Base-by-base conservation (phyloP, 768 basidiomycete genomes). In the Xerocomellus intermedius region DNA sequence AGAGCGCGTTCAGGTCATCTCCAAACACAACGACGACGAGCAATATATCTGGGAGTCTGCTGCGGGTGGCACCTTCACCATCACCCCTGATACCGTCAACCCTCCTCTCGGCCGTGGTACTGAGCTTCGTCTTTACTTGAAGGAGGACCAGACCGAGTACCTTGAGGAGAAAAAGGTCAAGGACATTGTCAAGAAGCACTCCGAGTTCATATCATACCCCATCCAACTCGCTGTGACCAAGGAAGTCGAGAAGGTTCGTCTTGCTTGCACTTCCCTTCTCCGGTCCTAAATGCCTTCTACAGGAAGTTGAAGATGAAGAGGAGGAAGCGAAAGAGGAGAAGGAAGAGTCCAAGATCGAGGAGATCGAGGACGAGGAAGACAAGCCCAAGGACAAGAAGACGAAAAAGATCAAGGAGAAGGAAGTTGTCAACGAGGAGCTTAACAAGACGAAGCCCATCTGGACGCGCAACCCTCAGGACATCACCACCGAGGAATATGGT, bases 31-130 rank as follows among this genome's bases (percentile, higher is more conserved):
- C 69, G 96, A 98, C 67, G 96, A 98, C 73, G 97, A 98, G 78
- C 96, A 98, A 76, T 98, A 99, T 80, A 94, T 99, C 76, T 99
- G 96, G 97, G 96, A 99, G 82, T 99, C 96, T n/a, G 89, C 97
- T 60, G 96, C 96, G 32, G 97, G 96, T 71, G 97, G 96, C 53
- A 99, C 96, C 49, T 99, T 98, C 81, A 98, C 97, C 69, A 97
- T 99, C 79, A 97, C 95, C 46, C 87, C 78, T 55, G 96, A 98
- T 74, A 91, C 85, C 57, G 76, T 87, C 72, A 95, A 95, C 79
- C 86, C 89, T 22, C 82, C 91, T 61, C 83, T 99, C 53, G 92
- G 91, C 54, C 95, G 97, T 71, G 96, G 97, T 76, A 87, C 90
- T 46, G 91, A 96, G 75, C 83, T 96, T 66, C 87, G 87, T 61